Evolutionary conservation across 2,329 filamentous ascomycete species (phyloP), one percentile per base, ranked within the genome.

Genomic region (Exophiala dermatitidis): DNA sequence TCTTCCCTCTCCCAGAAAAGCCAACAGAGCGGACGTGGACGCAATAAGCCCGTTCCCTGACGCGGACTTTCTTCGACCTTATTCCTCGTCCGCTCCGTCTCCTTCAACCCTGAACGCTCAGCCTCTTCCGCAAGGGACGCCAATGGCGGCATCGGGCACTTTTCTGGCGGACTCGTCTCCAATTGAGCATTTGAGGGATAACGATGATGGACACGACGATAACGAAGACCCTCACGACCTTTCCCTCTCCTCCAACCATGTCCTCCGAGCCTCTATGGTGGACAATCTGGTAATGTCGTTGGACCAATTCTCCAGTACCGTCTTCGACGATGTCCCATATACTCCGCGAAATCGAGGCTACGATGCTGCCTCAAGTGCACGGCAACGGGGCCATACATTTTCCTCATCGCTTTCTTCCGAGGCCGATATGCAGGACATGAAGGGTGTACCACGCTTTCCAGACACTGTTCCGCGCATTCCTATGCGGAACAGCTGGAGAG

Each of bases 271-370:
- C 66, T 96, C 90, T 34, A 83, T 98, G 62, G 89, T 98, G 55
- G 86, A 93, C 70, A 95, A 96, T 70, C 93, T 98, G 85, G 82
- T 97, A 56, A 77, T 93, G 60, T 95, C 90, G 38, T 83, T 98
- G 60, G 91, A 95, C 71, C 86, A 91, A 69, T 83, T 91, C 66
- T 84, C 81, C 38, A 76, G 62, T 58, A 67, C 2, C 62, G 65
- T 8, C 65, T 69, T 36, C 30, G 57, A 52, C 41, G 56, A 56
- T 3, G n/a, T 42, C 2, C 42, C 46, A 28, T 54, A 53, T 43
- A 54, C 50, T 5, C 50, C 59, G 19, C 56, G 54, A 5, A 58
- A 53, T 38, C 56, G 54, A 29, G 67, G 59, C 42, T 60, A 61
- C 52, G 55, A 57, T 30, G 49, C 55, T 12, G 51, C 65, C 7